phyloP scores from a whole-genome alignment of 2,329 filamentous ascomycete species.

The Neofusicoccum laricinum region DNA sequence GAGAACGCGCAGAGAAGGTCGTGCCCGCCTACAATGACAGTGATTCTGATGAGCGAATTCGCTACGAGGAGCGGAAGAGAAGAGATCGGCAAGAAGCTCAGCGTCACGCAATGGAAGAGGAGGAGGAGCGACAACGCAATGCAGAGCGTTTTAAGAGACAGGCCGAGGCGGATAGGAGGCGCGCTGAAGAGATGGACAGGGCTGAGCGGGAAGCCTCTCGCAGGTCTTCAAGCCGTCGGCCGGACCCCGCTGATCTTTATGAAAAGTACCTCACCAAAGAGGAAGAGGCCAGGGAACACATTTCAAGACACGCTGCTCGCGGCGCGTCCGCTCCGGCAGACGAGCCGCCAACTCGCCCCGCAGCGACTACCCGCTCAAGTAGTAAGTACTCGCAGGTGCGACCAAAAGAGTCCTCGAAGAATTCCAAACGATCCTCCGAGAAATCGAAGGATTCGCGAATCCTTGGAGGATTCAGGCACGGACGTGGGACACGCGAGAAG shows the following conservation, averaged over 20 bases:
- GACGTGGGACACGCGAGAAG: constrained; percentile 19
- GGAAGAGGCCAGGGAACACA: constrained; percentile 7
- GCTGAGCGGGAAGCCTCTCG: constrained; percentile 20
- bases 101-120: constrained; percentile 18
- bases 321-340: background rate
- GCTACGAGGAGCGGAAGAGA: constrained; percentile 34
- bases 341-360: background rate
- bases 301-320: background rate
- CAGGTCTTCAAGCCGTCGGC: constrained; percentile 2
- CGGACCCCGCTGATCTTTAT: background rate
- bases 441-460: constrained; percentile 10
- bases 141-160: constrained; percentile 32
- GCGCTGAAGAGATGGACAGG: constrained; percentile 11
- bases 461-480: constrained; percentile 1
- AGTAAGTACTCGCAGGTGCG: constrained; percentile 8
- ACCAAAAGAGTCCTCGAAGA: background rate
- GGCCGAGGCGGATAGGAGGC: constrained; percentile 19
- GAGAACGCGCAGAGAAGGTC: constrained; percentile 8
- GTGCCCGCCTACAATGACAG: constrained; percentile 3
- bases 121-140: constrained; percentile 39
- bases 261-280: background rate
- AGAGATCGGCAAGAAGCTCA: background rate
- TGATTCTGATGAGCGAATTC: constrained; percentile 16
- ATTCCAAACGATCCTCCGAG: background rate
- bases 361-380: background rate